Conservation (phyloP, 768 basidiomycete species). For the Mycena metata region DNA sequence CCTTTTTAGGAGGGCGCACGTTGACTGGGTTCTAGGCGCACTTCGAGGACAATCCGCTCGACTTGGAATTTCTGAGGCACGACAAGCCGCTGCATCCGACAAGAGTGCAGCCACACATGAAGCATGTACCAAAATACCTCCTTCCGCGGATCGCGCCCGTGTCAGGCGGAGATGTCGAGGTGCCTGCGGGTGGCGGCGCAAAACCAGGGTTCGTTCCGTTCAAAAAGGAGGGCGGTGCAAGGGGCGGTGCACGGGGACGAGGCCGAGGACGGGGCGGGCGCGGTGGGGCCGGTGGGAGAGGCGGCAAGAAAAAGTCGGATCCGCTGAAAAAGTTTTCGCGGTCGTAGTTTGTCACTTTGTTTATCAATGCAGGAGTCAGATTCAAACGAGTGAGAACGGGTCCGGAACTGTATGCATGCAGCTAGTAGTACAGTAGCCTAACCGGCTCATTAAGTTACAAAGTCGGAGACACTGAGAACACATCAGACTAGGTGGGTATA, state of each 20-base stretch:
- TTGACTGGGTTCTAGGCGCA: slow-evolving; percentile 74
- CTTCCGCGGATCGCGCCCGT: slow-evolving; percentile 85
- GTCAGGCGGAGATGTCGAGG: slow-evolving; percentile 51
- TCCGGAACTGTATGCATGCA: too few species aligned
- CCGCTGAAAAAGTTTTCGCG: slow-evolving; percentile 83
- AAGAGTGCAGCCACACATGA: slow-evolving; percentile 93
- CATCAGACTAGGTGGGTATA: too few species aligned
- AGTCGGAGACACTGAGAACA: too few species aligned
- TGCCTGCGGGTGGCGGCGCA: slow-evolving; percentile 41
- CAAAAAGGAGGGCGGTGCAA: slow-evolving; percentile 63
- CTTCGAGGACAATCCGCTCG: slow-evolving; percentile 96
- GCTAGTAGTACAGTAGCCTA: too few species aligned
- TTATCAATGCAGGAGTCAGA: not conserved
- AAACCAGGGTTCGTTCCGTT: slow-evolving; percentile 79
- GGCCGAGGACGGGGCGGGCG: slow-evolving; percentile 64
- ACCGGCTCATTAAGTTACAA: too few species aligned
- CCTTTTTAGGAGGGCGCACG: not conserved
- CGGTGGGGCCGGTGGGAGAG: slow-evolving; percentile 60
- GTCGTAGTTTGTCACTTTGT: slow-evolving; percentile 21
- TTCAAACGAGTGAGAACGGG: too few species aligned
- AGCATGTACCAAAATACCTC: slow-evolving; percentile 94
- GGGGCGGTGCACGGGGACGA: slow-evolving; percentile 69
- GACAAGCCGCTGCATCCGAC: slow-evolving; percentile 95
- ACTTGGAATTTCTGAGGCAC: slow-evolving; percentile 92
- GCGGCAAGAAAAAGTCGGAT: slow-evolving; percentile 82